Evolutionary conservation across 441 rosid genomes (phyloP).

Genomic region (Geranium incanum): DNA sequence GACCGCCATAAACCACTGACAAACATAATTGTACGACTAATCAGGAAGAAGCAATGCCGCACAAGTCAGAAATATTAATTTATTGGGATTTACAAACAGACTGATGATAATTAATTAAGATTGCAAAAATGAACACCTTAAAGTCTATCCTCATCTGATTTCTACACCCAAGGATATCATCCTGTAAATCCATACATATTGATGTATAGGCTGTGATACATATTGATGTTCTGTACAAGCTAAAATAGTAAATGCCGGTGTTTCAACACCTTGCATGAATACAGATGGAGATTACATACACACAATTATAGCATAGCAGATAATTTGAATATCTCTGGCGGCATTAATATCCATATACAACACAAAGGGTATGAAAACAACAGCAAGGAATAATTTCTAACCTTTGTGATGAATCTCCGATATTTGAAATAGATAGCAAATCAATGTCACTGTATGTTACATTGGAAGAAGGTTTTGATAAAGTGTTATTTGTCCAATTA

Average conservation of each 20-base stretch:
- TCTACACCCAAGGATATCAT: neutral
- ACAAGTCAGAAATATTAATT: neutral
- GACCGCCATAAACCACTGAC: neutral
- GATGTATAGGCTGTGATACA: neutral
- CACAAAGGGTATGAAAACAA: neutral
- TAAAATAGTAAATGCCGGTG: neutral
- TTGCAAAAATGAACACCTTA: neutral
- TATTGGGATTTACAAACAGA: neutral
- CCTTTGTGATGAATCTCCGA: constrained; percentile 58
- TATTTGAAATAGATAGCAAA: constrained; percentile 79
- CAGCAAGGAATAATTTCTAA: constrained; percentile 19
- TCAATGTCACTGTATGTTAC: constrained; percentile 80
- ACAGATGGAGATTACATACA: neutral
- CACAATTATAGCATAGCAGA: neutral
- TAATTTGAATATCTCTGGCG: neutral
- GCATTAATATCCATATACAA: neutral
- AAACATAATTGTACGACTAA: neutral
- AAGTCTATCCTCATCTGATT: neutral
- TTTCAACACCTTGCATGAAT: neutral
- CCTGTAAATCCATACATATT: neutral
- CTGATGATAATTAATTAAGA: neutral
- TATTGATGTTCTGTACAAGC: neutral
- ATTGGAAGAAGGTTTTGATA: constrained; percentile 24
- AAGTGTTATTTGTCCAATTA: constrained; percentile 48
- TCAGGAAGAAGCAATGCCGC: neutral